Percentiles rank a stretch among this genome's conserved stretches.
Evolutionary conservation across 768 basidiomycete species (phyloP).

Genomic region (Rhizopogon salebrosus): DNA sequence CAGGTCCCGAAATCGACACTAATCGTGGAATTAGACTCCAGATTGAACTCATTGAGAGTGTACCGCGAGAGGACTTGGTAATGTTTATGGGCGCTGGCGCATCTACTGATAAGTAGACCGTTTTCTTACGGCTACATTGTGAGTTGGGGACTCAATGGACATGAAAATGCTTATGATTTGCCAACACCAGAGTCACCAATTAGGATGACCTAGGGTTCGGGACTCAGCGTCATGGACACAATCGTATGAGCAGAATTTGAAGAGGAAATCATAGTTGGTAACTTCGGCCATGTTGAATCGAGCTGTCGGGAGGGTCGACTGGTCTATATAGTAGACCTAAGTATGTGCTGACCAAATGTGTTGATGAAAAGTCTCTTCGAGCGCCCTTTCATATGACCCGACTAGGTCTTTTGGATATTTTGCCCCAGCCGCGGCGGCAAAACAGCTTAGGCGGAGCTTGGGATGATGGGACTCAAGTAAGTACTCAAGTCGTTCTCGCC

Average conservation of each 20-base stretch:
- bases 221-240: not conserved
- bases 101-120: not conserved
- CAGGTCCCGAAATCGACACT: slow-evolving; percentile 98
- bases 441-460: too few relatives aligned
- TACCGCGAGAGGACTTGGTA: slow-evolving; percentile 93
- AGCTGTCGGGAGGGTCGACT: slow-evolving; percentile 4
- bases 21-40: slow-evolving; percentile 98
- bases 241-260: slow-evolving; percentile 46
- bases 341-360: too few relatives aligned
- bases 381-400: too few relatives aligned
- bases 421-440: too few relatives aligned
- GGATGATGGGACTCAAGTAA: too few relatives aligned
- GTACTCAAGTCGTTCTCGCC: too few relatives aligned
- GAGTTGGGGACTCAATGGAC: not conserved
- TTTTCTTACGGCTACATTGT: slow-evolving; percentile 29
- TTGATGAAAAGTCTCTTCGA: too few relatives aligned
- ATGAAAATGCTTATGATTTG: slow-evolving; percentile 79
- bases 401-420: too few relatives aligned
- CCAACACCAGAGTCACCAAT: slow-evolving; percentile 99
- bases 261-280: slow-evolving; percentile 97
- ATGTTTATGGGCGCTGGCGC: slow-evolving; percentile 6
- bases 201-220: slow-evolving; percentile 73
- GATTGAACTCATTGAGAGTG: slow-evolving; percentile 98
- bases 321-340: too few relatives aligned
- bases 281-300: slow-evolving; percentile 84